Evolutionary conservation across 352 stramenopile species (phyloP), one percentile per base, ranked within the genome.

Genomic region (Phytophthora sp.): DNA sequence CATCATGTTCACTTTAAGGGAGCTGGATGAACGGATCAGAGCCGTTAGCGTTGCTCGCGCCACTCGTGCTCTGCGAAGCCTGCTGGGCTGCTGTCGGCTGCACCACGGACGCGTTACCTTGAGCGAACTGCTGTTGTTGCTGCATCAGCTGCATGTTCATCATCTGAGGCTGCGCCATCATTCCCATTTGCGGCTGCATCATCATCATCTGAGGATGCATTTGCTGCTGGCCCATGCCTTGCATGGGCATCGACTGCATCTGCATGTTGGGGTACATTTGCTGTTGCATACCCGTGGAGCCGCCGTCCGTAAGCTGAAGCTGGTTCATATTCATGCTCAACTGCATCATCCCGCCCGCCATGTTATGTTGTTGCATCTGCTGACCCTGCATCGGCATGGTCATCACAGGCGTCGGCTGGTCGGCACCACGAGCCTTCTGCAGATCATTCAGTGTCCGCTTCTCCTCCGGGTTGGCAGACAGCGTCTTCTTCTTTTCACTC

Each of bases 371-470:
- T 54, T 77, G 61, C 57, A 66, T 57, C 16, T 69, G 53, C 27
- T 74, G 63, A n/a, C 65, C 71, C 13, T 77, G 73, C 38, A 69
- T 64, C 18, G 71, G 55, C 57, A 87, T 68, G 4, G 64, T 18
- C 73, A 86, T 84, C 49, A 85, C 72, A 18, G 76, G 71, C 26
- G 66, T 66, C 4, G 73, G 58, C 30, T 79, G 77, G 21, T 80
- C 64, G 1, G 41, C 29, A 8, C 50, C 61, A 23, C 69, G 71
- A 8, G 76, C 76, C 45, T 81, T 86, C 64, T 89, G 77, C 50
- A 90, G 55, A 23, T 90, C 82, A 52, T 88, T 86, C 33, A 90
- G 63, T 57, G 79, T 82, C 35, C 73, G 74, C 35, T 80, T 77
- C 31, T 84, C 76, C 9, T 60, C 55, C 3, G 69, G 60, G n/a